Evolutionary conservation across 23 red algal species (phyloP).

Genomic region (Gracilaria domingensis): DNA sequence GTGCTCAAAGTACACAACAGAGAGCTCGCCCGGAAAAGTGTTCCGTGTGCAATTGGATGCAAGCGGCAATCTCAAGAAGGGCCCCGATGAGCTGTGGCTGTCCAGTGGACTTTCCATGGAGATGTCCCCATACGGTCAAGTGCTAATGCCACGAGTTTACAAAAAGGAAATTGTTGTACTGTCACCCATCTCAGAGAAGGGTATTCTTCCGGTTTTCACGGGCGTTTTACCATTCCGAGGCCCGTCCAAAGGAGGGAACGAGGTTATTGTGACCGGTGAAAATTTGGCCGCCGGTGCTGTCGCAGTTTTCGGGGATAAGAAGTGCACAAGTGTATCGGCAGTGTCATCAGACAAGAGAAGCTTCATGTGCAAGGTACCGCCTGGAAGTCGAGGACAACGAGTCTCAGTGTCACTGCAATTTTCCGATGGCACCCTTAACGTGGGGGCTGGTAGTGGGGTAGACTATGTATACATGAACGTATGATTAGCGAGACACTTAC

Average conservation of each 20-base stretch:
- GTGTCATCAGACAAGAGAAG: slow-evolving; percentile 55
- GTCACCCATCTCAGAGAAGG: background rate
- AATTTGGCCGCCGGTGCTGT: slow-evolving; percentile 42
- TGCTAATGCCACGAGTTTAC: slow-evolving; percentile 80
- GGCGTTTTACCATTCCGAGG: slow-evolving; percentile 74
- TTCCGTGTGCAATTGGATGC: slow-evolving; percentile 70
- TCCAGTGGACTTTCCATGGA: slow-evolving; percentile 58
- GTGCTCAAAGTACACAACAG: slow-evolving; percentile 69
- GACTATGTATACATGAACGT: slow-evolving; percentile 74
- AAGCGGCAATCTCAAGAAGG: slow-evolving; percentile 17
- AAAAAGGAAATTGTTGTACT: slow-evolving; percentile 61
- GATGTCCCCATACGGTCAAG: slow-evolving; percentile 65
- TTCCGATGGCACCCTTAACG: slow-evolving; percentile 21
- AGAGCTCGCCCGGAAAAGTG: slow-evolving; percentile 55
- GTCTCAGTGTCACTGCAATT: slow-evolving; percentile 58
- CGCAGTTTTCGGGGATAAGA: slow-evolving; percentile 62
- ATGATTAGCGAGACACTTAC: background rate
- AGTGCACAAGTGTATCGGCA: slow-evolving; percentile 51
- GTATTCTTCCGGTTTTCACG: slow-evolving; percentile 39
- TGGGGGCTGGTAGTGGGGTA: slow-evolving; percentile 22
- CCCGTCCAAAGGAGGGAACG: slow-evolving; percentile 61
- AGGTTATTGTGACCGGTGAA: slow-evolving; percentile 61
- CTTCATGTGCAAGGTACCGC: slow-evolving; percentile 69
- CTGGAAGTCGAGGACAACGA: slow-evolving; percentile 37
- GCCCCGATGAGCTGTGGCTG: slow-evolving; percentile 48